Evolutionary conservation across 2,329 filamentous ascomycete species (phyloP), one percentile per base, ranked within the genome.

Genomic region (Diaporthe velutina): DNA sequence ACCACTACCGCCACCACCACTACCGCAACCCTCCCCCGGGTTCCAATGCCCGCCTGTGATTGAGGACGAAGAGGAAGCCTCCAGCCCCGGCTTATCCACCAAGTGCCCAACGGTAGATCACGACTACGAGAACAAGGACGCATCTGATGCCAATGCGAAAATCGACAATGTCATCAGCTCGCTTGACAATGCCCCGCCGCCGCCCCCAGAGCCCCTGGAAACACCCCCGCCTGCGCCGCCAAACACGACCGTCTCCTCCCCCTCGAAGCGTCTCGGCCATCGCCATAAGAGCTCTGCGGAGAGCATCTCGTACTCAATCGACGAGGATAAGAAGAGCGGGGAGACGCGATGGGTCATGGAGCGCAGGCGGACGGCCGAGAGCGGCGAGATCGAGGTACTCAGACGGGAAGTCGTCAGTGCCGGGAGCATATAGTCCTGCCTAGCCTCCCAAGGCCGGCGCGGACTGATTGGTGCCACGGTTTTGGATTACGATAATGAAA

Each of bases 291-390:
- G 88, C 67, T 93, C 90, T 60, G 86, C 91, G 2, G 93, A 94
- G 77, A 93, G 92, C 76, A 91, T 95, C 45, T 92, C 92, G 9
- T 95, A 95, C 81, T 86, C 89, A 3, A 88, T 88, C 75, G 91
- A 93, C 79, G 90, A 92, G 60, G 86, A 89, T 3, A 66, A 54
- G 25, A 17, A 55, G 45, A 87, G 87, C 12, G 89, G 88, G 1
- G 89, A 89, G 77, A 88, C 87, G 73, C 84, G 92, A 60, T 95
- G 93, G 93, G 89, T 95, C 10, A 84, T 95, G 78, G 93, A 95
- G 82, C 84, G 93, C 48, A 86, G 93, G 70, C 85, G 93, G 48
- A 93, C 91, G 3, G 90, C 87, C 1, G 92, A 94, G 79, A 89
- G 85, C 74, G 93, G 92, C 0, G 88, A 93, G 81, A 83, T 92